phyloP scores from a whole-genome alignment of 2,329 filamentous ascomycete genomes.

The Sporothrix brasiliensis region DNA sequence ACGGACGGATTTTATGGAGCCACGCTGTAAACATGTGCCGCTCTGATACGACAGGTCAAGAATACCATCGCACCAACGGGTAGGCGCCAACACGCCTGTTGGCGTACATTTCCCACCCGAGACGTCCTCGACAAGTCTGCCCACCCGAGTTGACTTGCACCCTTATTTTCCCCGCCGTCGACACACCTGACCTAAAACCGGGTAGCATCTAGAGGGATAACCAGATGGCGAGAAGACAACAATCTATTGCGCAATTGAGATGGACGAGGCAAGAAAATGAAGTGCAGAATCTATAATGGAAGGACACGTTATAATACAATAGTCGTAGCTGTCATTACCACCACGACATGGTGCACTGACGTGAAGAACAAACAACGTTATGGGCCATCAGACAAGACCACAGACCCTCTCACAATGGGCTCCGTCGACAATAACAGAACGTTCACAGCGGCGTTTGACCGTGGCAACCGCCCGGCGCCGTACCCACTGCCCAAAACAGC shows the following conservation, averaged over 20 bases:
- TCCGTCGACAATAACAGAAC: background rate
- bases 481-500: background rate
- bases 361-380: too few relatives aligned
- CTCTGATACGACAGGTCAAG: too few relatives aligned
- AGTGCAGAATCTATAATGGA: background rate
- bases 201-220: background rate
- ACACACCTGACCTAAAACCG: background rate
- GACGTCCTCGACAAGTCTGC: background rate
- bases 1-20: background rate
- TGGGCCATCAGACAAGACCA: background rate
- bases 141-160: background rate
- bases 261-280: background rate
- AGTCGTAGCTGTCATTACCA: background rate
- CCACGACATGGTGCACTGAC: background rate
- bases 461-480: constrained; percentile 7
- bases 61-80: background rate
- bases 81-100: too few relatives aligned
- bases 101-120: background rate
- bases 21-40: background rate
- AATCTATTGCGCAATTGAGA: background rate
- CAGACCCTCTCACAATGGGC: background rate
- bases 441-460: background rate
- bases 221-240: constrained; percentile 7
- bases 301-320: background rate
- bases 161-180: background rate